Evolutionary conservation across 371 early-diverging fungal species (phyloP), one percentile per base, ranked within the genome.

Genomic region (Haplosporangium sp.): DNA sequence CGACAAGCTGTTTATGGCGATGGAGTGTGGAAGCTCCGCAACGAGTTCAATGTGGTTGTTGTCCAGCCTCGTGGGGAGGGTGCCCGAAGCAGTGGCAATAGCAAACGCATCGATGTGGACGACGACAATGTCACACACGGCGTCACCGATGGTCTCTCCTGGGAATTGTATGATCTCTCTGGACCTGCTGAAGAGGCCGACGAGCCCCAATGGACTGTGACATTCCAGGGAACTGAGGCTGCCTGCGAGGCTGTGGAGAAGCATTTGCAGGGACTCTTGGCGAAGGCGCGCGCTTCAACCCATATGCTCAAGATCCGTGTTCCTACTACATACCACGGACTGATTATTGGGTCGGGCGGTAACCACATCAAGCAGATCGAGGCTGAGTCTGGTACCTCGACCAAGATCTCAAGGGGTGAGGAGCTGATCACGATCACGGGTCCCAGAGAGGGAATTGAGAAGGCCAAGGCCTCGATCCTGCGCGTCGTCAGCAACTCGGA

Each of bases 301-400:
- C 82, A 82, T 36, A 67, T 75, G 6, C 72, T 80, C 38, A 73
- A 80, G 50, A 62, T 88, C 43, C 77, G 83, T 9, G 74, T 89
- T 11, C 87, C 86, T n/a, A 84, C 82, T 5, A 75, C 73, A n/a
- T 70, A 79, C 55, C 91, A 91, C 65, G 85, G 90, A 55, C 71
- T 84, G 56, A 84, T 91, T 36, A 89, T 91, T 61, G 92, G 92
- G 38, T 83, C 86, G 37, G 86, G 81, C 38, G 91, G 91, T 23
- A 81, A 80, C 37, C 85, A 82, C 61, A 85, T 91, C 53, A 77
- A 81, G 46, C 68, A 80, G 46, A 86, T 91, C 59, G 87, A 89
- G 62, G 80, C 73, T 13, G 84, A 81, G 20, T 86, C 89, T 13
- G 81, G 81, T 36, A 89, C 88, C 42, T 77, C 81, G 9, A 76